Percentiles rank a stretch among this genome's conserved stretches.
Evolutionary conservation across 2,329 filamentous ascomycete genomes (phyloP).

Genomic region (Aspergillus spinulosporus): DNA sequence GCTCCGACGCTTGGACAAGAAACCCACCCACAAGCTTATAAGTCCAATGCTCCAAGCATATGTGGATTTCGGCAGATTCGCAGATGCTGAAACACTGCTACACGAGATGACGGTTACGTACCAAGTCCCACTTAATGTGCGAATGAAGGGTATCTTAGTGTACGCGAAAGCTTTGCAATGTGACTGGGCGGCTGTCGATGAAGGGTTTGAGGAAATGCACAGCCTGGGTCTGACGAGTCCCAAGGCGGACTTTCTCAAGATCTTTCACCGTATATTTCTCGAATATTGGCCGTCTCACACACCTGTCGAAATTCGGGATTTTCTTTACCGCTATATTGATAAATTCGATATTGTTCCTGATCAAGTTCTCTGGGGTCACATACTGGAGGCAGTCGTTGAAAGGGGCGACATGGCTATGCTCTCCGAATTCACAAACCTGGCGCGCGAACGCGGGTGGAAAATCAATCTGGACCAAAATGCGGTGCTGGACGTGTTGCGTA

Average conservation of each 20-base stretch:
- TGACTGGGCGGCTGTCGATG: constrained; percentile 44
- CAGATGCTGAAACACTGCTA: constrained; percentile 39
- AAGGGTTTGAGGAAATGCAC: constrained; percentile 42
- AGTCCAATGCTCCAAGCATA: constrained; percentile 44
- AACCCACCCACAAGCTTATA: constrained; percentile 40
- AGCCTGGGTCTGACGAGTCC: constrained; percentile 32
- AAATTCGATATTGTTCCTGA: constrained; percentile 41
- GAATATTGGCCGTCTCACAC: constrained; percentile 43
- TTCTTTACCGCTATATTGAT: constrained; percentile 38
- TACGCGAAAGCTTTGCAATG: constrained; percentile 39
- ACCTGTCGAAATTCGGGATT: constrained; percentile 35
- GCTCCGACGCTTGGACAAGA: constrained; percentile 31
- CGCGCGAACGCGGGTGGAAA: constrained; percentile 35
- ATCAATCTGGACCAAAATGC: constrained; percentile 31
- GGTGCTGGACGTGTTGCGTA: constrained; percentile 36
- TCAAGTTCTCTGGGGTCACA: constrained; percentile 41
- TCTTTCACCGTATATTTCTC: constrained; percentile 44
- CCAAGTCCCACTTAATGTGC: constrained; percentile 31
- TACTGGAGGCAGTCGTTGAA: constrained; percentile 42
- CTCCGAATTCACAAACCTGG: constrained; percentile 32
- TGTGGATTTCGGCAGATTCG: constrained; percentile 37
- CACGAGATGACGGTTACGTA: constrained; percentile 37
- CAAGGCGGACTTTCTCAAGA: constrained; percentile 31
- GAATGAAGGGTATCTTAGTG: constrained; percentile 40
- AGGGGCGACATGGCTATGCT: constrained; percentile 38